Evolutionary conservation across 2,329 filamentous ascomycete species (phyloP), one percentile per base, ranked within the genome.

Genomic region (Aspergillus brasiliensis): DNA sequence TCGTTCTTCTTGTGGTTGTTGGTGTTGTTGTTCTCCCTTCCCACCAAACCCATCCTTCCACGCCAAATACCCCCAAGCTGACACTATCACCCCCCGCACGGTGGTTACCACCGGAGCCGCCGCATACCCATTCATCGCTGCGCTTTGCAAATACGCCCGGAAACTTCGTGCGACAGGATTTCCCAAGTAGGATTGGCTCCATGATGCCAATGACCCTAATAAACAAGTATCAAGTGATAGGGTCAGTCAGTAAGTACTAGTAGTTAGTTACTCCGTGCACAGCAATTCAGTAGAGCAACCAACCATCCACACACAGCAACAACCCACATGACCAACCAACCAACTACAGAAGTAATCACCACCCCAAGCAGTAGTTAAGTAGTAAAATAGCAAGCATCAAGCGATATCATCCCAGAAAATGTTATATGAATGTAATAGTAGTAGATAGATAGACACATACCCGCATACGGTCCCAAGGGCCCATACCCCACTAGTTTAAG

Each of bases 121-220:
- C 11, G 40, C 53, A 48, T 56, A 56, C 6, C 55, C 55, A 51
- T 38, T 48, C 55, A 57, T 57, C n/a, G 17, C 55, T 15, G 55
- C 55, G 21, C 55, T 51, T 19, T 51, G 31, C 8, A 40, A 23
- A 15, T 17, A 37, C 21, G 55, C 28, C 27, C 37, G 48, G 13
- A 51, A 1, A 25, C 44, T 17, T 28, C 46, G 19, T 13, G 44
- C 44, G 13, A 37, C 55, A 8, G 55, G 55, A 15, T 27, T 57
- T 10, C 42, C 55, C 28, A 6, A 11, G 6, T 28, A 37, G n/a
- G 55, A 15, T 17, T 57, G 55, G n/a, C 28, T 21, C 55, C 44
- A 49, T 8, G 44, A 44, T 13, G 55, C 55, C 7, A 48, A 4
- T 2, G 55, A 57, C 17, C 46, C 55, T 57, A 42, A 28, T 23